Evolutionary conservation across 2,329 filamentous ascomycete genomes (phyloP).

Genomic region (Colletotrichum somersetense): DNA sequence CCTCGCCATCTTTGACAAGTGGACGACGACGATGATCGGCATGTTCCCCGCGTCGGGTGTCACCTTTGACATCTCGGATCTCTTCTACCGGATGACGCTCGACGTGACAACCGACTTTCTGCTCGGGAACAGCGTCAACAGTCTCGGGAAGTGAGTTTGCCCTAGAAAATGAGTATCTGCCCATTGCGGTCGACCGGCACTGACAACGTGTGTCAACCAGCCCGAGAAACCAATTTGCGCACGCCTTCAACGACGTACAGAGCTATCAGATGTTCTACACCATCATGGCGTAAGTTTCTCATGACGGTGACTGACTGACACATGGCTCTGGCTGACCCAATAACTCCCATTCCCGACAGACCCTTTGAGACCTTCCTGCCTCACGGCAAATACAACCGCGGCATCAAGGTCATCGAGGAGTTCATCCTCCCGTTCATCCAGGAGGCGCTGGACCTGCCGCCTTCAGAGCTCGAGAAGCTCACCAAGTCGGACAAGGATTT

Average conservation of each 20-base stretch:
- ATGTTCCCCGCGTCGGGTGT: conserved; percentile 67
- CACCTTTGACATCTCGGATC: conserved; percentile 69
- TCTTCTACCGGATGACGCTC: conserved; percentile 75
- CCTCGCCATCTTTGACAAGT: conserved; percentile 69
- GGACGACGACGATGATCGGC: conserved; percentile 69
- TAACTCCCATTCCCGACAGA: conserved; percentile 51
- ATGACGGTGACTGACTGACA: neutral
- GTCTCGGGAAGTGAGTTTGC: conserved; percentile 55
- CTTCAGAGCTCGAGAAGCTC: conserved; percentile 76
- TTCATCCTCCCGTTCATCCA: conserved; percentile 80
- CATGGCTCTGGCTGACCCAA: neutral
- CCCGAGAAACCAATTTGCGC: conserved; percentile 71
- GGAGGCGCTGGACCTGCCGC: conserved; percentile 71
- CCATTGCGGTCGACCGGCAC: neutral
- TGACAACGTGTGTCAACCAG: conserved; percentile 49
- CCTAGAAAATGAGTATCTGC: neutral
- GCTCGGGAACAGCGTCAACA: conserved; percentile 69
- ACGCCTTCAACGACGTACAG: conserved; percentile 79
- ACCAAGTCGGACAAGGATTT: conserved; percentile 75
- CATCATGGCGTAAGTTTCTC: conserved; percentile 53
- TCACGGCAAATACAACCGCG: conserved; percentile 69
- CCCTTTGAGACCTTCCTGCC: conserved; percentile 71
- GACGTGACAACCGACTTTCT: conserved; percentile 77
- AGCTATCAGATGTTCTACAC: conserved; percentile 74
- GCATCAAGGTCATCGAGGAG: conserved; percentile 73